phyloP scores from a whole-genome alignment of 495 filamentous ascomycete genomes.

The Schizothecium vesticola region DNA sequence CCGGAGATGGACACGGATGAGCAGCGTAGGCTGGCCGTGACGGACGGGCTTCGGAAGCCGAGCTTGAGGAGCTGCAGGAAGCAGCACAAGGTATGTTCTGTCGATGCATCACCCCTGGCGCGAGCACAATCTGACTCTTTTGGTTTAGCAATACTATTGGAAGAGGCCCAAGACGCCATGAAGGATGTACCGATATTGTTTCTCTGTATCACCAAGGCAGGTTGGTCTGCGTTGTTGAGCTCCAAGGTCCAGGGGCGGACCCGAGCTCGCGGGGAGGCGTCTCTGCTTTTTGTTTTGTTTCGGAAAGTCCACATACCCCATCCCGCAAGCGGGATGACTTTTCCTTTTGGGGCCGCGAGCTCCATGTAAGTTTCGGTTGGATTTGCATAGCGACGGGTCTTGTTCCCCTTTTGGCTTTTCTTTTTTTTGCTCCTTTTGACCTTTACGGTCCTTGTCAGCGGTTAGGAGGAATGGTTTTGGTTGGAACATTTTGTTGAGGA shows the following conservation, averaged over 20 bases:
- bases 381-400: not conserved
- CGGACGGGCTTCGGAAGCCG: slow-evolving; percentile 77
- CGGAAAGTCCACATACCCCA: slow-evolving; percentile 12
- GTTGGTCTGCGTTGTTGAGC: not conserved
- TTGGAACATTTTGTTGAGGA: not conserved
- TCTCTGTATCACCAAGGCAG: not conserved
- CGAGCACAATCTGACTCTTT: slow-evolving; percentile 1
- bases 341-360: not conserved
- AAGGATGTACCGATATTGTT: slow-evolving; percentile 10
- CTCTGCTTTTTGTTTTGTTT: not conserved
- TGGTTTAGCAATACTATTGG: slow-evolving; percentile 85
- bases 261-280: not conserved
- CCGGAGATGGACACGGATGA: slow-evolving; percentile 79
- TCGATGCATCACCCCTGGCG: not conserved
- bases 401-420: not conserved
- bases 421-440: not conserved
- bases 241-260: not conserved
- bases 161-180: slow-evolving; percentile 61
- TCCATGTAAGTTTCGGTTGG: slow-evolving; percentile 2
- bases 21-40: slow-evolving; percentile 75
- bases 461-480: not conserved
- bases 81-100: slow-evolving; percentile 79
- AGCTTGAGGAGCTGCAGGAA: slow-evolving; percentile 84
- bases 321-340: not conserved
- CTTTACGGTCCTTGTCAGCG: not conserved